These are phyloP conservation scores for Cryptococcus neoformans DNA, from an alignment of 1,284 basidiomycete genomes.

Conservation along the genomic window DNA sequence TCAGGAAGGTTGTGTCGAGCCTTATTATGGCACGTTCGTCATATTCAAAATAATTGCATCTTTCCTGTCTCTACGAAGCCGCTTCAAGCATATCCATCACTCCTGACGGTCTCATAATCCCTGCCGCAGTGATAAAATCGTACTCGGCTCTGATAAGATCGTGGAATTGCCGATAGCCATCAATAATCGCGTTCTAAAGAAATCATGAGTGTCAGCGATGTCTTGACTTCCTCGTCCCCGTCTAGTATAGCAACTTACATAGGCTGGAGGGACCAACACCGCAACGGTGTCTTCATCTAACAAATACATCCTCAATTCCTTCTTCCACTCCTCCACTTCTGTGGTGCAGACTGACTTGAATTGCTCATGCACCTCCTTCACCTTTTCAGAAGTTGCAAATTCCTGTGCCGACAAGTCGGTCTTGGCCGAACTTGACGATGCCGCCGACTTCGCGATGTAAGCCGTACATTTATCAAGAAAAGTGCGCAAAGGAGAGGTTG, in stretches of 20 bases:
- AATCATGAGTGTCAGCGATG: not conserved
- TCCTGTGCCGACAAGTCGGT: conserved; percentile 54
- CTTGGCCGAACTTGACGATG: conserved; percentile 25
- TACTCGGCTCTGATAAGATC: conserved; percentile 53
- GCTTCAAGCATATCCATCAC: conserved; percentile 33
- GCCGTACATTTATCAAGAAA: conserved; percentile 59
- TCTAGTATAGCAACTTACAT: conserved; percentile 45
- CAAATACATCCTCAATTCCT: conserved; percentile 66
- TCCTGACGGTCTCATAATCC: conserved; percentile 44
- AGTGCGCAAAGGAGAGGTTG: conserved; percentile 56
- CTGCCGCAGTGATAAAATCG: conserved; percentile 48
- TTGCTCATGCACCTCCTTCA: conserved; percentile 55
- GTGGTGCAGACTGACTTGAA: conserved; percentile 55
- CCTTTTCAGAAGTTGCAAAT: conserved; percentile 50
- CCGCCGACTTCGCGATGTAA: conserved; percentile 34
- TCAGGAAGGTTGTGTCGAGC: too few species aligned
- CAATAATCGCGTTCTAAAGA: conserved; percentile 60
- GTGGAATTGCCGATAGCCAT: conserved; percentile 68
- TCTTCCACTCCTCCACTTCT: conserved; percentile 59
- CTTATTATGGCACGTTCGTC: too few species aligned
- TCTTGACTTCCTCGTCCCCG: too few species aligned
- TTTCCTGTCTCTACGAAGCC: not conserved
- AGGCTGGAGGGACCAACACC: conserved; percentile 70
- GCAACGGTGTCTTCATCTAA: conserved; percentile 71
- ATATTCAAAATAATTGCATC: too few species aligned